A percentile compares a stretch with the other conserved stretches of the same genome.
These are phyloP conservation scores for Nitzschia palea DNA, from an alignment of 108 stramenopile genomes.

Conservation along the genomic window DNA sequence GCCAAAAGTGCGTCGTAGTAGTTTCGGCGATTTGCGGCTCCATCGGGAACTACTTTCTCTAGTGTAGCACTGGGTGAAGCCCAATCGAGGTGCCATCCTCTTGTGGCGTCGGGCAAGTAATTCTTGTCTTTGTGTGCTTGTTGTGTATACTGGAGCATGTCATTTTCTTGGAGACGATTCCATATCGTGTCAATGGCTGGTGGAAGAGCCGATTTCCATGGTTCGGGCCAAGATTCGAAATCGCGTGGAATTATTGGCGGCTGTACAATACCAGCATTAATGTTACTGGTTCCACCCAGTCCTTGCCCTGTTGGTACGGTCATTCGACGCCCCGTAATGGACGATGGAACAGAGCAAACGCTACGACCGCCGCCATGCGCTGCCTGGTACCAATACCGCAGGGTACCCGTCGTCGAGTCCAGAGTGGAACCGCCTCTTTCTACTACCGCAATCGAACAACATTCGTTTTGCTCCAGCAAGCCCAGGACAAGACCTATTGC, in stretches of 20 bases:
- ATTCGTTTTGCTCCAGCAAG: slow-evolving; percentile 27
- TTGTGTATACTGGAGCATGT: slow-evolving; percentile 27
- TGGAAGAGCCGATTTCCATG: slow-evolving; percentile 36
- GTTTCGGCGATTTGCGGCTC: slow-evolving; percentile 36
- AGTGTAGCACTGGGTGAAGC: background rate
- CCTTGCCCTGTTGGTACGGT: slow-evolving; percentile 64
- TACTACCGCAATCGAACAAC: slow-evolving; percentile 55
- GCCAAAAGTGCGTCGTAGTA: slow-evolving; percentile 56
- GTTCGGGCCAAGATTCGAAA: slow-evolving; percentile 59
- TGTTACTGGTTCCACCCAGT: slow-evolving; percentile 71
- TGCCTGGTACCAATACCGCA: slow-evolving; percentile 30
- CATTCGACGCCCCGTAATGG: slow-evolving; percentile 32
- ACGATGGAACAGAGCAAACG: slow-evolving; percentile 8
- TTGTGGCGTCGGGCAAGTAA: background rate
- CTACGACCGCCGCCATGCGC: slow-evolving; percentile 18
- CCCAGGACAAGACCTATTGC: slow-evolving; percentile 70
- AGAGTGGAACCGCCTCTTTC: slow-evolving; percentile 54
- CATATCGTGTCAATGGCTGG: slow-evolving; percentile 9
- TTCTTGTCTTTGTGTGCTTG: no score
- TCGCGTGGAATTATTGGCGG: slow-evolving; percentile 41
- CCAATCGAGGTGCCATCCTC: background rate
- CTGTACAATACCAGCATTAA: slow-evolving; percentile 63
- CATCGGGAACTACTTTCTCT: background rate
- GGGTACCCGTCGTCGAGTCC: slow-evolving; percentile 8
- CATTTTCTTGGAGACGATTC: slow-evolving; percentile 23